These are phyloP conservation scores for Globisporangium splendens DNA, from an alignment of 352 stramenopile species.

Conservation along the genomic window DNA sequence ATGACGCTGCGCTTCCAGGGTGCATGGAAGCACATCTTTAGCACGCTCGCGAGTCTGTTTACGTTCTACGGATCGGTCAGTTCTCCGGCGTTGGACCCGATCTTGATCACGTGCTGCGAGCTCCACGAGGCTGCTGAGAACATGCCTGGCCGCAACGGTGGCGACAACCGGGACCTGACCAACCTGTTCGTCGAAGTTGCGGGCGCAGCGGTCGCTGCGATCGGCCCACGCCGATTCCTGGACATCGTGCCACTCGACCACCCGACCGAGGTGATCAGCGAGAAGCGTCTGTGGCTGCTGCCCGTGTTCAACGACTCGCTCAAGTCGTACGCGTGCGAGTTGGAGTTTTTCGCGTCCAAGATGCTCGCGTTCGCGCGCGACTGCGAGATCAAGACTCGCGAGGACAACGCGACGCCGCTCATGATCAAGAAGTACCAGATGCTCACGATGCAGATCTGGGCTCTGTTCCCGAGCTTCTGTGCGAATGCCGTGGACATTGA, in stretches of 20 bases:
- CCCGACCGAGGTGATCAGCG: slow-evolving; percentile 62
- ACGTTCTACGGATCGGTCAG: slow-evolving; percentile 61
- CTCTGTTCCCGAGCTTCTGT: slow-evolving; percentile 79
- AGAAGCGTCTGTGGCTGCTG: slow-evolving; percentile 80
- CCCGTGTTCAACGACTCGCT: slow-evolving; percentile 73
- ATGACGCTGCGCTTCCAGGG: slow-evolving; percentile 81
- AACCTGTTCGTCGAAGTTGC: slow-evolving; percentile 69
- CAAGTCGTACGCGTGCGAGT: slow-evolving; percentile 44
- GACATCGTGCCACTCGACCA: slow-evolving; percentile 73
- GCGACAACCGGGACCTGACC: slow-evolving; percentile 32
- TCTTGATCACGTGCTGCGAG: slow-evolving; percentile 73
- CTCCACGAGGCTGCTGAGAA: slow-evolving; percentile 77
- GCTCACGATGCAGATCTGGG: slow-evolving; percentile 79
- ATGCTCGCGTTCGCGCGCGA: slow-evolving; percentile 70
- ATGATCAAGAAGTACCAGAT: slow-evolving; percentile 73
- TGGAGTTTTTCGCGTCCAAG: slow-evolving; percentile 71
- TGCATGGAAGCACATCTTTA: slow-evolving; percentile 79
- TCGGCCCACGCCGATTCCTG: slow-evolving; percentile 68
- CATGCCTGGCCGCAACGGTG: slow-evolving; percentile 42
- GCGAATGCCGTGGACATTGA: slow-evolving; percentile 69
- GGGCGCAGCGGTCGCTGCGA: slow-evolving; percentile 51
- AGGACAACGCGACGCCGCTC: slow-evolving; percentile 61
- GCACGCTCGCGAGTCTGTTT: slow-evolving; percentile 67
- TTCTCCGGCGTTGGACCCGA: slow-evolving; percentile 51
- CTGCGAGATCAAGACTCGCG: slow-evolving; percentile 64